Conservation (phyloP, 257 asterid species). For the Jasminum sambac region DNA sequence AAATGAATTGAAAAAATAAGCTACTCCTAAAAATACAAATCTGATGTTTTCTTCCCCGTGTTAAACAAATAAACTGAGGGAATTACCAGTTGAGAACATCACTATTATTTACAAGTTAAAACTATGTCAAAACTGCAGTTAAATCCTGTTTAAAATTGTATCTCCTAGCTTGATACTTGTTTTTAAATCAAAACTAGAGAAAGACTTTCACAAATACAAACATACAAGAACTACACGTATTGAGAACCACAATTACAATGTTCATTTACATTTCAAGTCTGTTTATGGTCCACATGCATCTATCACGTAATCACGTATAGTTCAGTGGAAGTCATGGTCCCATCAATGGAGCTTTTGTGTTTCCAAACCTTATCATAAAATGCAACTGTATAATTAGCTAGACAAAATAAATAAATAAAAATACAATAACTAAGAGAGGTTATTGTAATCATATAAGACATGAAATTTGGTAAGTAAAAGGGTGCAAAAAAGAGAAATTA, state of each 20-base stretch:
- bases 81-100: background rate
- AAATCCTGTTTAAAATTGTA: background rate
- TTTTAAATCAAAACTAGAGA: background rate
- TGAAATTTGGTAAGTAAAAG: background rate
- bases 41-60: background rate
- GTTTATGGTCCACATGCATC: background rate
- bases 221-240: background rate
- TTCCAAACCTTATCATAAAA: background rate
- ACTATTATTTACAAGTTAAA: background rate
- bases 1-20: background rate
- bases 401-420: background rate
- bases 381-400: background rate
- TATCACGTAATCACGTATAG: background rate
- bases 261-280: background rate
- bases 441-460: background rate
- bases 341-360: background rate
- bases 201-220: background rate
- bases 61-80: background rate
- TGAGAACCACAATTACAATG: background rate
- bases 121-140: background rate
- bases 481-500: constrained; percentile 36
- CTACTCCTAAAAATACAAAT: background rate
- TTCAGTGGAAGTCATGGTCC: background rate
- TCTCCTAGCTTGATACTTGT: background rate
- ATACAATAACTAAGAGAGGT: background rate